Conservation (phyloP, 2,329 filamentous ascomycete genomes). For the Phialophora chinensis region DNA sequence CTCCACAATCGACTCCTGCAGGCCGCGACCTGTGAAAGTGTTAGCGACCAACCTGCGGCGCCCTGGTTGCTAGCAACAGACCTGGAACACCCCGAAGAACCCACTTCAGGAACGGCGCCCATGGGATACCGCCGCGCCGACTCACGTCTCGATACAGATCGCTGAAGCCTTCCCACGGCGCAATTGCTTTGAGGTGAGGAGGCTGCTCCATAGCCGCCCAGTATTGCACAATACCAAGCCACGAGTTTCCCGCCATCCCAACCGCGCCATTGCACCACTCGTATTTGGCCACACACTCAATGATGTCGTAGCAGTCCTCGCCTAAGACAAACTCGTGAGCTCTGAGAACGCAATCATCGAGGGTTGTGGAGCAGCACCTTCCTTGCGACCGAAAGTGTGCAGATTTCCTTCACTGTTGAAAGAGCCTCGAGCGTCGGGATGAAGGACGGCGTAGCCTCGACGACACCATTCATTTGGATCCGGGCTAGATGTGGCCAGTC, state of each 20-base stretch:
- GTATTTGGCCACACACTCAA: constrained; percentile 51
- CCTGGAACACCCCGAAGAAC: constrained; percentile 28
- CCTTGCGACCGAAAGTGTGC: constrained; percentile 50
- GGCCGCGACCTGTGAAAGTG: constrained; percentile 10
- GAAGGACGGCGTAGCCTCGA: constrained; percentile 43
- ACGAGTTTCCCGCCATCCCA: constrained; percentile 54
- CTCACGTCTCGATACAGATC: constrained; percentile 58
- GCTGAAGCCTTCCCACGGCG: constrained; percentile 56
- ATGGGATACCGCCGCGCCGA: constrained; percentile 48
- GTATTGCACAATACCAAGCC: constrained; percentile 52
- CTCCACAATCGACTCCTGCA: constrained; percentile 19
- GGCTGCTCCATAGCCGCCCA: constrained; percentile 52
- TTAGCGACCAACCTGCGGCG: too few relatives aligned
- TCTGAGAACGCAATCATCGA: not conserved
- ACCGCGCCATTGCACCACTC: constrained; percentile 55
- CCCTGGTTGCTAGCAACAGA: not conserved
- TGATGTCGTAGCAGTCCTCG: constrained; percentile 54
- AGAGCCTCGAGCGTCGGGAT: constrained; percentile 42
- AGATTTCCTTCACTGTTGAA: constrained; percentile 44
- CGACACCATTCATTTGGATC: constrained; percentile 43
- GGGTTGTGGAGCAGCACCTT: constrained; percentile 32
- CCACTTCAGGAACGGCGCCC: constrained; percentile 26
- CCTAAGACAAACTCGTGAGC: constrained; percentile 33
- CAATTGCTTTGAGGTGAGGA: constrained; percentile 52
- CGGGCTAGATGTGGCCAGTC: constrained; percentile 20